Percentiles rank a stretch among this genome's conserved stretches.
Conservation (phyloP, 2,329 filamentous ascomycete genomes). For the Lomentospora prolificans region DNA sequence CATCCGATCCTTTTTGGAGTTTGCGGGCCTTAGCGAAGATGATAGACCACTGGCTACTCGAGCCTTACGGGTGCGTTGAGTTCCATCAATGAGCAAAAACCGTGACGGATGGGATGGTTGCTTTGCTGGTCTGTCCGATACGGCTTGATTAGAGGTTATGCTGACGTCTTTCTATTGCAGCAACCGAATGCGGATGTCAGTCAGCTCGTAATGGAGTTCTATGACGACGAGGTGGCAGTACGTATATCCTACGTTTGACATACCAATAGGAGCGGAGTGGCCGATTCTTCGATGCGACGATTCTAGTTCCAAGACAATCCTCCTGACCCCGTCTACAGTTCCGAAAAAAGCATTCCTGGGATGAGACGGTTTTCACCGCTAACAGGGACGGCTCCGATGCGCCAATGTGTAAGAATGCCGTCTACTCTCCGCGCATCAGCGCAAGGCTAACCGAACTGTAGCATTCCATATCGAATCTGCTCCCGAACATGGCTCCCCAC, state of each 20-base stretch:
- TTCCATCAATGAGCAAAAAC: not conserved
- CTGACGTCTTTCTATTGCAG: no score
- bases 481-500: slow-evolving; percentile 28
- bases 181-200: slow-evolving; percentile 35
- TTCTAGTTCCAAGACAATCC: no score
- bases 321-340: slow-evolving; percentile 32
- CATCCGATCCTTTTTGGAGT: slow-evolving; percentile 31
- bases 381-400: slow-evolving; percentile 39
- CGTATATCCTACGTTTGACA: slow-evolving; percentile 9
- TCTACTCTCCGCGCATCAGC: not conserved
- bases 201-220: slow-evolving; percentile 41
- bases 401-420: not conserved
- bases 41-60: slow-evolving; percentile 29
- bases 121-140: no score
- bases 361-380: slow-evolving; percentile 42
- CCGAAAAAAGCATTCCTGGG: slow-evolving; percentile 41
- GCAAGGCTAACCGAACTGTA: slow-evolving; percentile 13
- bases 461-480: slow-evolving; percentile 46
- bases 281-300: no score
- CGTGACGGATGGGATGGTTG: not conserved
- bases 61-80: slow-evolving; percentile 28
- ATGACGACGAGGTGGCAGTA: slow-evolving; percentile 33
- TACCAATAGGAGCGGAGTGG: no score
- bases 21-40: slow-evolving; percentile 24
- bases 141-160: no score